A percentile compares a stretch with the other conserved stretches of the same genome.
These are phyloP conservation scores for Phytophthora cryptogea DNA, from an alignment of 352 stramenopile species.

Conservation along the genomic window DNA sequence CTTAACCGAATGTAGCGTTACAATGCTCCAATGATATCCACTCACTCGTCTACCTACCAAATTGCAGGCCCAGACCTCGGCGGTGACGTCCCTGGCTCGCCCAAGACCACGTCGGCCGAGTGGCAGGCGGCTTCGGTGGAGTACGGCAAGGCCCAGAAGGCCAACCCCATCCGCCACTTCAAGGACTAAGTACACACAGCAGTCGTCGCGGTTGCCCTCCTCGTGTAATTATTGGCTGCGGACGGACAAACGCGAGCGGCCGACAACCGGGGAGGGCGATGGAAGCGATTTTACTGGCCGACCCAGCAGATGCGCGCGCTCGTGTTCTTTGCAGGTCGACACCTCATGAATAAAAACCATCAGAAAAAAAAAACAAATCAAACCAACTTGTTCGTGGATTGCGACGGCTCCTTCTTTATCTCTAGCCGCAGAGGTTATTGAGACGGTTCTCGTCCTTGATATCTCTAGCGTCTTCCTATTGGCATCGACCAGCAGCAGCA, in stretches of 20 bases:
- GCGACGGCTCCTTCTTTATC: neutral
- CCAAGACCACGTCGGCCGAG: slow-evolving; percentile 77
- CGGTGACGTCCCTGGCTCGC: slow-evolving; percentile 48
- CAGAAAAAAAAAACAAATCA: slow-evolving; percentile 30
- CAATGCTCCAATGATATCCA: neutral
- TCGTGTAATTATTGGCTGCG: slow-evolving; percentile 40
- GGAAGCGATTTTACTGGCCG: neutral
- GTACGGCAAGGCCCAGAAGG: slow-evolving; percentile 81
- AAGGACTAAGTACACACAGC: slow-evolving; percentile 63
- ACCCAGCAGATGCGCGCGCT: slow-evolving; percentile 4
- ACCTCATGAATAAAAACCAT: slow-evolving; percentile 25
- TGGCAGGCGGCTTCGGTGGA: slow-evolving; percentile 77
- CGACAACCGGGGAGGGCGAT: slow-evolving; percentile 7
- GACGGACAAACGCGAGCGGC: slow-evolving; percentile 14
- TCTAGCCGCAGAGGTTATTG: neutral
- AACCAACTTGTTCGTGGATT: slow-evolving; percentile 19
- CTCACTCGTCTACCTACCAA: neutral
- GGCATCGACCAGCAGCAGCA: neutral
- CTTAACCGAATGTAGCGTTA: neutral
- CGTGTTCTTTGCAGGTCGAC: slow-evolving; percentile 13
- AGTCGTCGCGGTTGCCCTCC: slow-evolving; percentile 6
- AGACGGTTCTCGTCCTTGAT: neutral
- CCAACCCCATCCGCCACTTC: slow-evolving; percentile 85
- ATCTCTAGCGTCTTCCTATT: slow-evolving; percentile 4
- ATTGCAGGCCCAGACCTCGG: slow-evolving; percentile 63